These are phyloP conservation scores for Paradendryphiella salina DNA, from an alignment of 2,329 filamentous ascomycete genomes.

Conservation along the genomic window DNA sequence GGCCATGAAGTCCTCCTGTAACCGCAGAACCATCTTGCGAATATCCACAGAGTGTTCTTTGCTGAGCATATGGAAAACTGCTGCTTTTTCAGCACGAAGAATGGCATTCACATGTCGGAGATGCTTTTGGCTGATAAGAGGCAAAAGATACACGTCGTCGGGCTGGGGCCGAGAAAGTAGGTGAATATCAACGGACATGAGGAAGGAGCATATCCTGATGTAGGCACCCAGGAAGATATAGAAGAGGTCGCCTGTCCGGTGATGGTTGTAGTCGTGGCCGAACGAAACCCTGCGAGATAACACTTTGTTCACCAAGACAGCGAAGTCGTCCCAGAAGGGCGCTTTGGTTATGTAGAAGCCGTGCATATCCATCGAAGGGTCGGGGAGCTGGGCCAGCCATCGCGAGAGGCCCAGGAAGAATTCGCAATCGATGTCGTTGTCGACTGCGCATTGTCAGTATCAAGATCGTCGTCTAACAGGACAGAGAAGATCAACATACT, in stretches of 20 bases:
- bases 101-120: conserved; percentile 31
- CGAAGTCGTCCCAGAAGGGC: conserved; percentile 44
- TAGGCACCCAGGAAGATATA: conserved; percentile 37
- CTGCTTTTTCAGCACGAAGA: conserved; percentile 29
- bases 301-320: conserved; percentile 32
- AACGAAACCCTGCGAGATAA: conserved; percentile 36
- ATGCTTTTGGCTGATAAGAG: conserved; percentile 38
- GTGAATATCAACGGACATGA: conserved; percentile 33
- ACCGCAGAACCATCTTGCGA: conserved; percentile 20
- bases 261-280: conserved; percentile 33
- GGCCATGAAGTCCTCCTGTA: conserved; percentile 33
- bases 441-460: conserved; percentile 25
- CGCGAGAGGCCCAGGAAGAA: conserved; percentile 30
- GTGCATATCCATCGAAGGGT: conserved; percentile 22
- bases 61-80: conserved; percentile 32
- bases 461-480: not conserved
- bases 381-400: conserved; percentile 39
- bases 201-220: conserved; percentile 29
- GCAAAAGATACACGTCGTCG: conserved; percentile 21
- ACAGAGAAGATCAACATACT: conserved; percentile 18
- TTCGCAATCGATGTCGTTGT: conserved; percentile 22
- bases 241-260: conserved; percentile 31
- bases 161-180: conserved; percentile 23
- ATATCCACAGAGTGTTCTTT: conserved; percentile 35
- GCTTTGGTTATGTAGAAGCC: conserved; percentile 34